Evolutionary conservation across 495 filamentous ascomycete species (phyloP).

Genomic region (Hypoxylon trugodes): DNA sequence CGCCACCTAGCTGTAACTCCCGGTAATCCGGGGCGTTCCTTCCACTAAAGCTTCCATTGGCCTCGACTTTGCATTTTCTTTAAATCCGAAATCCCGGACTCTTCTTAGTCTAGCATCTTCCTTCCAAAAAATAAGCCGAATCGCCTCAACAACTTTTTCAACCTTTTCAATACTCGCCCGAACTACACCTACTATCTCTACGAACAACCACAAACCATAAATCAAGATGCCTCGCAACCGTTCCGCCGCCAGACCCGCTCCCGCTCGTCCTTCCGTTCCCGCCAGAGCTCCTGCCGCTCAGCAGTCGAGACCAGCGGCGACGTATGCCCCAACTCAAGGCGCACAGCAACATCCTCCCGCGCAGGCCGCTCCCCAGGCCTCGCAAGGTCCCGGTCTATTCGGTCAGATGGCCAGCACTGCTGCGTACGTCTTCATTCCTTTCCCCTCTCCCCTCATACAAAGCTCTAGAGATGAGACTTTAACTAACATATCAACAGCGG

Average conservation of each 20-base stretch:
- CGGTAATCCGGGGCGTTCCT: background rate
- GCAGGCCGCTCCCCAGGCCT: conserved; percentile 50
- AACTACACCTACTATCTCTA: background rate
- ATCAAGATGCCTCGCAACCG: conserved; percentile 80
- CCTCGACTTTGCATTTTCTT: conserved; percentile 21
- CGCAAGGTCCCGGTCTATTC: conserved; percentile 76
- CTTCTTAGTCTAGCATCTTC: background rate
- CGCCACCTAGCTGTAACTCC: conserved; percentile 14
- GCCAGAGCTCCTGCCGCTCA: conserved; percentile 68
- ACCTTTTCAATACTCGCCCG: conserved; percentile 3
- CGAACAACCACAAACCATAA: conserved; percentile 2
- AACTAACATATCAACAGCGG: conserved; percentile 64
- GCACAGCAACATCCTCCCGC: conserved; percentile 58
- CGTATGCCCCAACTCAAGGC: conserved; percentile 67
- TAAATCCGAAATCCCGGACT: conserved; percentile 34
- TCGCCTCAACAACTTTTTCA: conserved; percentile 11
- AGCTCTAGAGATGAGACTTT: background rate
- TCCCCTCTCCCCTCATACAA: background rate
- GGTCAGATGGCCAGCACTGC: conserved; percentile 89
- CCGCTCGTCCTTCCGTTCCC: conserved; percentile 72
- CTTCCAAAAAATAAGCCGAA: conserved; percentile 26
- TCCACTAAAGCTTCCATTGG: background rate
- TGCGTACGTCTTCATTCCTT: conserved; percentile 64
- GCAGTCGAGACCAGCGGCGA: conserved; percentile 69
- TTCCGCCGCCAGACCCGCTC: conserved; percentile 69